Evolutionary conservation across 2,329 filamentous ascomycete genomes (phyloP).

Genomic region (Geosmithia flava): DNA sequence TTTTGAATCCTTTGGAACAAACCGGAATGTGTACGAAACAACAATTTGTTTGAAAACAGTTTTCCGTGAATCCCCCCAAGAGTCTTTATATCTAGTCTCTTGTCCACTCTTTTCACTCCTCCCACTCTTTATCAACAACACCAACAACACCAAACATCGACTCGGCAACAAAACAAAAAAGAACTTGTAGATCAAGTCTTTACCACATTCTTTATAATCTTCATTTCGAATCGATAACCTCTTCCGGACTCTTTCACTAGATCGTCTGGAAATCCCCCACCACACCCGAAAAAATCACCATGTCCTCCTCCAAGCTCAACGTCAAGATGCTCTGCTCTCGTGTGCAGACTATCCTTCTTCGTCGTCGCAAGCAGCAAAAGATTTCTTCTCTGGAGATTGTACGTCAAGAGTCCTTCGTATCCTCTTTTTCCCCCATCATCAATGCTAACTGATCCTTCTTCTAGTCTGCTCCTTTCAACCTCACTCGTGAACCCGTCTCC

Average conservation of each 20-base stretch:
- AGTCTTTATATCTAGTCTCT: background rate
- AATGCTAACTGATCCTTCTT: background rate
- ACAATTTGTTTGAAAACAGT: background rate
- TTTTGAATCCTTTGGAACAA: background rate
- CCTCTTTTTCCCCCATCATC: background rate
- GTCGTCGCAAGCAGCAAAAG: conserved; percentile 27
- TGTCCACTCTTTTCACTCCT: background rate
- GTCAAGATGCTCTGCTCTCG: conserved; percentile 30
- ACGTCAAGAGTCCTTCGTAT: conserved; percentile 8
- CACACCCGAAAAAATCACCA: no score
- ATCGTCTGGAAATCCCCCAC: no score
- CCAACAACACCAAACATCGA: background rate
- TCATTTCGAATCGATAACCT: background rate
- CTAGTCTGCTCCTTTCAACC: conserved; percentile 48
- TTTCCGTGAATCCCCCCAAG: background rate
- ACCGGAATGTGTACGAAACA: background rate
- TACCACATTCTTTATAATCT: background rate
- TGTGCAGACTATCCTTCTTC: conserved; percentile 27
- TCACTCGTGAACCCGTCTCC: conserved; percentile 38
- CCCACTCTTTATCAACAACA: background rate
- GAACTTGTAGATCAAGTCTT: background rate
- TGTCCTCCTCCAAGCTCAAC: conserved; percentile 26
- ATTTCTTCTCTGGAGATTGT: conserved; percentile 31
- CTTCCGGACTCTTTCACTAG: background rate
- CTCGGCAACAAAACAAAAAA: background rate